These are phyloP conservation scores for Anisodus acutangulus DNA, from an alignment of 257 asterid genomes.

Conservation along the genomic window DNA sequence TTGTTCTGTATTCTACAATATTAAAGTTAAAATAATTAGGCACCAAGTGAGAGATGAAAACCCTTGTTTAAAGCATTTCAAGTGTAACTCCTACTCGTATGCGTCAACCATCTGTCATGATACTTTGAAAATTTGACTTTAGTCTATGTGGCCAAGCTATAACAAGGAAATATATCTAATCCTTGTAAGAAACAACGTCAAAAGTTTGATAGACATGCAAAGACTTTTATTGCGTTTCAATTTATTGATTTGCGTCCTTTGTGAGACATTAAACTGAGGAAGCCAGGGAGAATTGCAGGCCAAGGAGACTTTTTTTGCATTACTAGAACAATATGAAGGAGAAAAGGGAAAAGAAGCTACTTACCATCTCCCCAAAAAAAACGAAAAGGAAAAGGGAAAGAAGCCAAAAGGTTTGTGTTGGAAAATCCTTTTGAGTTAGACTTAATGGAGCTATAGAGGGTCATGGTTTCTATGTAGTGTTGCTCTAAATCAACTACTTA, in stretches of 20 bases:
- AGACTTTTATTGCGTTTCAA: background rate
- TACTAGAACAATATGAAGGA: too few relatives aligned
- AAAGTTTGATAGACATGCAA: background rate
- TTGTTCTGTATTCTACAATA: too few relatives aligned
- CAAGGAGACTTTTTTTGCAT: background rate
- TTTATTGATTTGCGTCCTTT: background rate
- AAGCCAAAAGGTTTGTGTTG: too few relatives aligned
- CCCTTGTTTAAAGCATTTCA: background rate
- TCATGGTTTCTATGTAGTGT: too few relatives aligned
- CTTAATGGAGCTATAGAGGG: too few relatives aligned
- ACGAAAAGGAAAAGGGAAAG: too few relatives aligned
- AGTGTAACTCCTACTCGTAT: background rate
- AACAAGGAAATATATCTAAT: background rate
- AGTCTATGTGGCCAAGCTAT: background rate
- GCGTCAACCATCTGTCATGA: background rate
- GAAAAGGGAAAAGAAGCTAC: too few relatives aligned
- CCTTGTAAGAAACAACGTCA: background rate
- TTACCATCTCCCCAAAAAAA: too few relatives aligned
- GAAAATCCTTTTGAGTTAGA: too few relatives aligned
- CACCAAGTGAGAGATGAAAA: background rate
- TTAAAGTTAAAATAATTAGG: background rate
- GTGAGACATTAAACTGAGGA: background rate
- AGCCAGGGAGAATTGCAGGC: background rate
- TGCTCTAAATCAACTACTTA: too few relatives aligned
- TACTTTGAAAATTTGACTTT: background rate